Evolutionary conservation across 2,329 filamentous ascomycete species (phyloP).

Genomic region (Aspergillus floridensis): DNA sequence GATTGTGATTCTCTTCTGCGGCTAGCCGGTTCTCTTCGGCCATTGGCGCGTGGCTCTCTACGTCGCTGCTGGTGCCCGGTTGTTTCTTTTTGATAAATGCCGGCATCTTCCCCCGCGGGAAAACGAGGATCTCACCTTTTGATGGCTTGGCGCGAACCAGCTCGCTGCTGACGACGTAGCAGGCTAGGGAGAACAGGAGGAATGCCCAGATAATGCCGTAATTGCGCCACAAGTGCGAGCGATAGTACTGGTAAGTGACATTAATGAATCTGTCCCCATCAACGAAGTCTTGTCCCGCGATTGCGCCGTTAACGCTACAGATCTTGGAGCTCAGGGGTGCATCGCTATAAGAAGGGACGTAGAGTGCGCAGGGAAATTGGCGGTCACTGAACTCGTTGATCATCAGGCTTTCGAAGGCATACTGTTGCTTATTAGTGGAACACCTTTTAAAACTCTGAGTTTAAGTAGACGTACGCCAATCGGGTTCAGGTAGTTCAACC

Average conservation of each 20-base stretch:
- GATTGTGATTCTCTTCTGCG: constrained; percentile 65
- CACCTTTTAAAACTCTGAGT: background rate
- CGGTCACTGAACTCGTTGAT: constrained; percentile 75
- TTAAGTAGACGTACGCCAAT: constrained; percentile 48
- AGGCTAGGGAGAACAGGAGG: constrained; percentile 55
- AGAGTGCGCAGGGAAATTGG: constrained; percentile 53
- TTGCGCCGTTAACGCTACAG: constrained; percentile 59
- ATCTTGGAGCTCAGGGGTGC: constrained; percentile 44
- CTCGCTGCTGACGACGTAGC: constrained; percentile 64
- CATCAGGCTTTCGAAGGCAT: constrained; percentile 78
- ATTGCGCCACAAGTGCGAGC: constrained; percentile 63
- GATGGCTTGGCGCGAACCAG: constrained; percentile 62
- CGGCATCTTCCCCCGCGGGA: constrained; percentile 66
- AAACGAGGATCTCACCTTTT: constrained; percentile 72
- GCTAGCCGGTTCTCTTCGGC: constrained; percentile 59
- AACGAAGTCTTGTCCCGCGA: constrained; percentile 54
- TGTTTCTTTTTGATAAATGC: constrained; percentile 32
- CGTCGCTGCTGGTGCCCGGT: constrained; percentile 15
- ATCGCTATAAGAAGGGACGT: constrained; percentile 47
- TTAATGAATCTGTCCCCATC: constrained; percentile 59
- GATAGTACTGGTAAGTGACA: constrained; percentile 55
- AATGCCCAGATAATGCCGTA: constrained; percentile 66
- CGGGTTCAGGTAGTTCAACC: constrained; percentile 79
- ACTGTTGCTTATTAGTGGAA: constrained; percentile 36
- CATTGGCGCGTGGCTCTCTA: constrained; percentile 17